Percentiles rank a stretch among this genome's conserved stretches.
Evolutionary conservation across 2,329 filamentous ascomycete genomes (phyloP).

Genomic region (Dothideomycetes sp.): DNA sequence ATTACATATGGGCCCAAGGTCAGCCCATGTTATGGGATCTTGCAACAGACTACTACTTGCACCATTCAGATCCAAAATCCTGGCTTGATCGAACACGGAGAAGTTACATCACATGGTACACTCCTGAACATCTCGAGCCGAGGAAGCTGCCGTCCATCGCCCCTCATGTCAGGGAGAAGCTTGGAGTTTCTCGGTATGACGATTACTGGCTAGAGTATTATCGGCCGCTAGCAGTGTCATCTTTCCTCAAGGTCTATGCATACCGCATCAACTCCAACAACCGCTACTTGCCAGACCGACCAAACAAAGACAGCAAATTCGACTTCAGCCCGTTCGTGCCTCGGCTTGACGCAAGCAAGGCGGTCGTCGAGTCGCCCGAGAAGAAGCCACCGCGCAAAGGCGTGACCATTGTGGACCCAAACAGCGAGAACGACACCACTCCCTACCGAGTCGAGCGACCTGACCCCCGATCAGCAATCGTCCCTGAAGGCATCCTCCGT

Average conservation of each 20-base stretch:
- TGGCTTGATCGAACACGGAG: conserved; percentile 53
- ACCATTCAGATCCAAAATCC: conserved; percentile 70
- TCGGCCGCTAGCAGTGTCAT: conserved; percentile 74
- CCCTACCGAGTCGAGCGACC: not conserved
- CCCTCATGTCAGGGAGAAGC: conserved; percentile 13
- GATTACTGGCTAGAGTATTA: conserved; percentile 99
- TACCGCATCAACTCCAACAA: conserved; percentile 87
- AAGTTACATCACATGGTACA: conserved; percentile 87
- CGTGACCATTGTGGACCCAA: conserved; percentile 57
- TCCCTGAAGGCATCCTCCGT: conserved; percentile 7
- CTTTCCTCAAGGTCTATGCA: conserved; percentile 82
- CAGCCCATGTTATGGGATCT: conserved; percentile 97
- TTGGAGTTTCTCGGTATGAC: conserved; percentile 50
- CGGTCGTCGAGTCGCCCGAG: conserved; percentile 32
- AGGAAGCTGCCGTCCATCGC: conserved; percentile 43
- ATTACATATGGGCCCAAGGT: conserved; percentile 79
- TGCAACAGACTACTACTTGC: conserved; percentile 87
- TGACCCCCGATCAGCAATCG: conserved; percentile 1
- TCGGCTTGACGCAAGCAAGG: conserved; percentile 35
- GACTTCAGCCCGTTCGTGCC: conserved; percentile 84
- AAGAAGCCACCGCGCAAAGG: conserved; percentile 56
- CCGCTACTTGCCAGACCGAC: conserved; percentile 67
- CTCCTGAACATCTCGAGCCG: conserved; percentile 56
- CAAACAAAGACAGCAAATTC: conserved; percentile 52
- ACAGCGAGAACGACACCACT: conserved; percentile 23